Base-by-base conservation (phyloP, 2,329 filamentous ascomycete species). In the Colletotrichum costaricense region DNA sequence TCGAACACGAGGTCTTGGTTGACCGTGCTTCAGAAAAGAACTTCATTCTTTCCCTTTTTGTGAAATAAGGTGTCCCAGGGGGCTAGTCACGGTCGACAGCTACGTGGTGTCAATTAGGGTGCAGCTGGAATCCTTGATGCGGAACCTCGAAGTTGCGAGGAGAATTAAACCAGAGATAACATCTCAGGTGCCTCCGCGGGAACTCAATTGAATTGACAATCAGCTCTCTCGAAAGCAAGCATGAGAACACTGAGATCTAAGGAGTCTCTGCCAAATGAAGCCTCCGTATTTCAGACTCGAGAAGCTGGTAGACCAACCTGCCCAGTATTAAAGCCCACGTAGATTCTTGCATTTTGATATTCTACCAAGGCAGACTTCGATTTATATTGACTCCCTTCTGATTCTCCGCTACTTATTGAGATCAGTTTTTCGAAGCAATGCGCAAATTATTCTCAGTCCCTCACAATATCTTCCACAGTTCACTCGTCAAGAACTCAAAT, bases 241-340 rank as follows among this genome's bases (percentile, higher is more conserved):
- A n/a, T 11, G 1, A 8, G 19, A 4, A 19, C 8, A 11, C 11
- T 49, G 19, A n/a, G 1, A n/a, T n/a, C n/a, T 2, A 0, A 11
- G 5, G 6, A 49, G 42, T 4, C 42, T 42, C 19, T 49, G 4
- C 19, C 19, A 22, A 49, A 2, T 49, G 42, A n/a, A 9, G 1
- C 3, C 8, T 22, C 42, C 19, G 4, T 3, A 22, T 1, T 9
- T 22, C 8, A 2, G 42, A 49, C 42, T 49, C 19, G 7, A 49
- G 42, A 22, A 22, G 16, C 19, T 49, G 19, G 42, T 49, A 22
- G 42, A 8, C 4, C 19, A 19, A 7, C 22, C 8, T 49, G 2
- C 5, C 38, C 38, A 4, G 14, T 22, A 19, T n/a, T 22, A 1
- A 22, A 9, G 4, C 19, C 19, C 11, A 11, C 42, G 42, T 4